Evolutionary conservation across 345 rosid genomes (phyloP).

Genomic region (Pistacia integerrima): DNA sequence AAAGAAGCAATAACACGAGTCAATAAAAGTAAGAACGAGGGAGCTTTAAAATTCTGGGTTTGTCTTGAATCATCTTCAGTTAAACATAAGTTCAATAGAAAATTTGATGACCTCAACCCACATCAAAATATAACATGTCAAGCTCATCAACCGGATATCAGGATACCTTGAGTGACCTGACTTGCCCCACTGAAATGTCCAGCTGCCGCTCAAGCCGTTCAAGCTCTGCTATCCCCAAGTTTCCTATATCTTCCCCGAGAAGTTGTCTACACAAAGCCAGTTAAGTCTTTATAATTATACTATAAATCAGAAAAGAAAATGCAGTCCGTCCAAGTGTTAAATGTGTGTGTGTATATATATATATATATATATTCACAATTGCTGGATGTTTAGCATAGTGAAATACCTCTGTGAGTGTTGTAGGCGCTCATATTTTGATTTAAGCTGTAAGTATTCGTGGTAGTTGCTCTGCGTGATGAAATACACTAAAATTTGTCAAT

Average conservation of each 20-base stretch:
- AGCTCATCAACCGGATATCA: neutral
- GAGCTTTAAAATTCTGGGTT: too few species aligned
- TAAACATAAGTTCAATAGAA: too few species aligned
- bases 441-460: constrained; percentile 70
- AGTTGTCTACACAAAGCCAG: constrained; percentile 35
- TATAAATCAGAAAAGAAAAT: neutral
- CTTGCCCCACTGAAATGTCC: constrained; percentile 41
- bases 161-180: constrained; percentile 52
- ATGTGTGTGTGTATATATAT: neutral
- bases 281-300: neutral
- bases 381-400: neutral
- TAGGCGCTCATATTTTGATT: constrained; percentile 56
- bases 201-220: constrained; percentile 52
- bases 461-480: constrained; percentile 46
- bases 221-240: constrained; percentile 40
- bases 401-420: constrained; percentile 72
- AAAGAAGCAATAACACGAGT: too few species aligned
- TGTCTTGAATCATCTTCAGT: too few species aligned
- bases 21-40: too few species aligned
- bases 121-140: neutral
- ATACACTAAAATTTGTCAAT: neutral
- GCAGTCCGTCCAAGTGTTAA: neutral
- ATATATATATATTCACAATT: neutral
- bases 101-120: neutral
- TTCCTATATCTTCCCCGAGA: constrained; percentile 53